Percentiles rank a stretch among this genome's conserved stretches.
These are phyloP conservation scores for Ustilago vetiveriae DNA, from an alignment of 1,284 basidiomycete species.

Conservation along the genomic window DNA sequence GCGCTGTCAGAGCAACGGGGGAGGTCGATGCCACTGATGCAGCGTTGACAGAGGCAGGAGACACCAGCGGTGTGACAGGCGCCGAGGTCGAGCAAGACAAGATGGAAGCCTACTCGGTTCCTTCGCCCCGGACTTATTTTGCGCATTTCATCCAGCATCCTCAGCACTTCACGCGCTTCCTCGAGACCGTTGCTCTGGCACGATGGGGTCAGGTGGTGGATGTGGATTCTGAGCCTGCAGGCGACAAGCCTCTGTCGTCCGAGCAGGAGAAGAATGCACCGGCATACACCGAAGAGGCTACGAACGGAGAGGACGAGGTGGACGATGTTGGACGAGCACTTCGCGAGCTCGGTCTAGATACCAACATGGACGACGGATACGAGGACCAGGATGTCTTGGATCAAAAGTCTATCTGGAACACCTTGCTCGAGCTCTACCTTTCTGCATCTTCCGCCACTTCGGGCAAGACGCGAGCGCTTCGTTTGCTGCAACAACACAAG, in stretches of 20 bases:
- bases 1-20: slow-evolving; percentile 12
- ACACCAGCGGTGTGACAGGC: slow-evolving; percentile 4
- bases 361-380: slow-evolving; percentile 61
- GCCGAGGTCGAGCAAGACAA: slow-evolving; percentile 6
- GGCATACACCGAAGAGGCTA: slow-evolving; percentile 13
- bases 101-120: slow-evolving; percentile 70
- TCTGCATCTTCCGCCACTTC: slow-evolving; percentile 69
- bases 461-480: slow-evolving; percentile 43
- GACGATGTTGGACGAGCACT: slow-evolving; percentile 25
- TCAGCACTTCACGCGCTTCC: slow-evolving; percentile 82
- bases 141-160: slow-evolving; percentile 93
- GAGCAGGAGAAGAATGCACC: slow-evolving; percentile 7
- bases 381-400: slow-evolving; percentile 75
- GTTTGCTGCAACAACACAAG: slow-evolving; percentile 52
- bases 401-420: slow-evolving; percentile 93
- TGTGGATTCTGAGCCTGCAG: slow-evolving; percentile 39
- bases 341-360: slow-evolving; percentile 21
- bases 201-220: slow-evolving; percentile 84
- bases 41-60: slow-evolving; percentile 9
- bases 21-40: slow-evolving; percentile 10
- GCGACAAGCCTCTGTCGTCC: slow-evolving; percentile 8
- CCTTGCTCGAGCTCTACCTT: slow-evolving; percentile 91
- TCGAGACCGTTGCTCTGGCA: slow-evolving; percentile 83
- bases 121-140: slow-evolving; percentile 87
- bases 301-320: slow-evolving; percentile 7